Percentiles rank a stretch among this genome's conserved stretches.
Evolutionary conservation across 2,329 filamentous ascomycete genomes (phyloP).

Genomic region (Ceratocystiopsis brevicomis): DNA sequence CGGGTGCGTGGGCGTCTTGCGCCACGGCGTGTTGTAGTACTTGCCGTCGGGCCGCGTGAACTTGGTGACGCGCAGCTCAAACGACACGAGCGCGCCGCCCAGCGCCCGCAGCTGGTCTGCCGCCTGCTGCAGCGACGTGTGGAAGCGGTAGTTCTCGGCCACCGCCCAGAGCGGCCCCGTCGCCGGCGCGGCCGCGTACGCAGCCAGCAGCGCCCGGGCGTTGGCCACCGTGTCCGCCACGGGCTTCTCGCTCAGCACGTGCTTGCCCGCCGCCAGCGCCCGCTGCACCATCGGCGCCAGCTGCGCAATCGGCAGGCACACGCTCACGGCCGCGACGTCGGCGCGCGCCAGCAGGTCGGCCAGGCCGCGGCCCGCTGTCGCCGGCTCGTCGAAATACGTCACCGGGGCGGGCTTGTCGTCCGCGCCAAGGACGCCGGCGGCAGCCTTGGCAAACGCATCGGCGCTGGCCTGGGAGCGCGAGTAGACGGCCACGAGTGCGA

Average conservation of each 20-base stretch:
- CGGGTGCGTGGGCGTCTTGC: conserved; percentile 50
- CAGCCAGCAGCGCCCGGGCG: conserved; percentile 12
- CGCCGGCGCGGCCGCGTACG: conserved; percentile 13
- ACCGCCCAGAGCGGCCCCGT: conserved; percentile 32
- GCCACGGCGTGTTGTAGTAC: conserved; percentile 35
- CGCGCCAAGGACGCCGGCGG: too few species aligned
- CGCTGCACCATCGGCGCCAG: conserved; percentile 40
- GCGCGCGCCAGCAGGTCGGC: conserved; percentile 31
- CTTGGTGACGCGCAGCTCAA: conserved; percentile 23
- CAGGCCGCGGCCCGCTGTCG: conserved; percentile 22
- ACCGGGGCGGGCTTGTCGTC: too few species aligned
- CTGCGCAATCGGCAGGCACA: conserved; percentile 42
- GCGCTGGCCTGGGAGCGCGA: conserved; percentile 42
- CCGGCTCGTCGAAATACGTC: conserved; percentile 35
- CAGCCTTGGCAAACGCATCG: conserved; percentile 15
- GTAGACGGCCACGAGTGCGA: conserved; percentile 46
- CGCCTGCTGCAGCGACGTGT: conserved; percentile 10
- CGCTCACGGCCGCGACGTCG: conserved; percentile 36
- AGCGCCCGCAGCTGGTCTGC: conserved; percentile 10
- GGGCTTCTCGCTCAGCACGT: conserved; percentile 53
- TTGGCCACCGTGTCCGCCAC: conserved; percentile 33
- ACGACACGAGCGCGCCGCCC: conserved; percentile 15
- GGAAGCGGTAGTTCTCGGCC: conserved; percentile 53
- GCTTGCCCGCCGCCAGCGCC: conserved; percentile 45
- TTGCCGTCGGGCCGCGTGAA: conserved; percentile 25